A percentile compares a stretch with the other conserved stretches of the same genome.
phyloP scores from a whole-genome alignment of 1,284 basidiomycete species.

The Polyporus tsugae region DNA sequence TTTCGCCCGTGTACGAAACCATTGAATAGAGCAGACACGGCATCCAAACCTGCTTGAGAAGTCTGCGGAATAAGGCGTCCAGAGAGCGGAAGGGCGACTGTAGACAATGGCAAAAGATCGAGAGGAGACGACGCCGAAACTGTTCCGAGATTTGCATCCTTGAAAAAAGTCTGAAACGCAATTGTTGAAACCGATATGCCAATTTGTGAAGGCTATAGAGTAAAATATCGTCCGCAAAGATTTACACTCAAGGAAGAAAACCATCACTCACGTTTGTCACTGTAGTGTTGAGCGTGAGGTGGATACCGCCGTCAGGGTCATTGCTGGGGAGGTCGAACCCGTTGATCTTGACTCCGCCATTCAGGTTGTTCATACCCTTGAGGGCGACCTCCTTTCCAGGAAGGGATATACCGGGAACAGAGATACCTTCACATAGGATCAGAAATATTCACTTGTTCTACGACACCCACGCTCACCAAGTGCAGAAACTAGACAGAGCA shows the following conservation, averaged over 20 bases:
- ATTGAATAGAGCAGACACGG: constrained; percentile 78
- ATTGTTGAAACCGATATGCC: constrained; percentile 74
- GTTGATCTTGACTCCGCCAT: constrained; percentile 69
- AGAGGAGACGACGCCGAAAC: constrained; percentile 60
- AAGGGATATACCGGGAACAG: constrained; percentile 63
- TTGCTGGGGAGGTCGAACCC: constrained; percentile 79
- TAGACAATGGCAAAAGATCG: constrained; percentile 63
- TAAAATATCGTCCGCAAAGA: neutral
- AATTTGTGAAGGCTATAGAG: constrained; percentile 73
- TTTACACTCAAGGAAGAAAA: neutral
- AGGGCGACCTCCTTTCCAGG: constrained; percentile 67
- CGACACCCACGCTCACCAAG: constrained; percentile 51
- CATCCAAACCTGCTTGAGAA: constrained; percentile 59
- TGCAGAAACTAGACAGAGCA: constrained; percentile 47
- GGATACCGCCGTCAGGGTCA: constrained; percentile 79
- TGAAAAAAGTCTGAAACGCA: constrained; percentile 66
- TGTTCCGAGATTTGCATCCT: constrained; percentile 65
- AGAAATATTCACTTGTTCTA: constrained; percentile 32
- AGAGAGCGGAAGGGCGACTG: constrained; percentile 61
- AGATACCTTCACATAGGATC: constrained; percentile 55
- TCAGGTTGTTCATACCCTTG: constrained; percentile 77
- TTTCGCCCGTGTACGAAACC: constrained; percentile 76
- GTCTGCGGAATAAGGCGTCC: constrained; percentile 75
- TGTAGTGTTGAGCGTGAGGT: constrained; percentile 69
- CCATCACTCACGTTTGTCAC: constrained; percentile 61